Evolutionary conservation across 257 asterid genomes (phyloP), one percentile per base, ranked within the genome.

Genomic region (Solanum phureja): DNA sequence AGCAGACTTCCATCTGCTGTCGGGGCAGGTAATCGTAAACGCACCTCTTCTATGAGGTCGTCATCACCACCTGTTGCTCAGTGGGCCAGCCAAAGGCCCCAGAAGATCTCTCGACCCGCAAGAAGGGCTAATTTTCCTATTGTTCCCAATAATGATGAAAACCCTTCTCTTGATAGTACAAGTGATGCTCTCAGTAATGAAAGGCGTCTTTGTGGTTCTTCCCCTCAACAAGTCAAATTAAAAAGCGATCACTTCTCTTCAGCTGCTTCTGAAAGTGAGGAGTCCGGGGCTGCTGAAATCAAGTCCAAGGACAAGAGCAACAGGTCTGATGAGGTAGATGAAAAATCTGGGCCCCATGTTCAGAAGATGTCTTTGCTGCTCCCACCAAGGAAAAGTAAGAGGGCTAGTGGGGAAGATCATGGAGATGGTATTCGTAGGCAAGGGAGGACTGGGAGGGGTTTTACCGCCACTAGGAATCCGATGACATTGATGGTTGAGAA

Each of bases 251-350:
- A 74, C 90, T 90, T 92, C 91, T 92, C 85, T 79, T 79, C 96
- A 10, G 92, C 96, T 91, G 93, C 95, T 60, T 96, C 98, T 87
- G 99, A 95, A 89, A 94, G 97, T 89, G 99, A 96, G 92, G 98
- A 94, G 91, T 95, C 97, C 14, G 99, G 96, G 82, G 93, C 94
- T 88, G 91, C 94, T 87, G 98, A 96, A 91, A 89, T 90, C 88
- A 94, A 91, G 92, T 88, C 93, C 66, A 93, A 91, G 88, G 95
- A 92, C 85, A 93, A 91, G 94, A 90, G 90, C 91, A 96, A 92
- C 89, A 96, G 91, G 89, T 90, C 89, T 88, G 95, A 92, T 87
- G 96, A 90, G 83, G 85, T 92, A 52, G 95, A 94, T 90, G 98
- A 92, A 88, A 94, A 92, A 91, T 86, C 92, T 87, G 96, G 91